These are phyloP conservation scores for Gomphus bonarii DNA, from an alignment of 1,284 basidiomycete species.

Conservation along the genomic window DNA sequence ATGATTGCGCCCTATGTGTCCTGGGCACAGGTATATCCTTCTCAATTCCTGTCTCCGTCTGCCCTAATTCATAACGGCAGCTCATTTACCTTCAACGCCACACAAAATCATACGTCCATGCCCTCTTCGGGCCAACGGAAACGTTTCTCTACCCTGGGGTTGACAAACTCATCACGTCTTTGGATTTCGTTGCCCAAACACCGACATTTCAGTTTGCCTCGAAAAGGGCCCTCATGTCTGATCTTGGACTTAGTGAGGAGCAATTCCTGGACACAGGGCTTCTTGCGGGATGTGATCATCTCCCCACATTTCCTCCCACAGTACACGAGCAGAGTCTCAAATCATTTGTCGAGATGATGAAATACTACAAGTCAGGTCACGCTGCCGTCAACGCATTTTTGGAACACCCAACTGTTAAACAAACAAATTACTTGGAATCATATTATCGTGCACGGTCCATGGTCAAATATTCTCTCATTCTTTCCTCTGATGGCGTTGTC, in stretches of 20 bases:
- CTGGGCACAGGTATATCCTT: constrained; percentile 73
- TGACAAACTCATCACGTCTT: constrained; percentile 83
- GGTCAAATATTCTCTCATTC: constrained; percentile 87
- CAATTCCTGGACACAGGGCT: constrained; percentile 94
- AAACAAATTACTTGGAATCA: constrained; percentile 71
- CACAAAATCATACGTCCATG: constrained; percentile 88
- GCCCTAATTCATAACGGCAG: constrained; percentile 29
- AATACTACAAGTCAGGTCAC: constrained; percentile 81
- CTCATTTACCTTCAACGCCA: constrained; percentile 92
- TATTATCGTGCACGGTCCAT: constrained; percentile 88
- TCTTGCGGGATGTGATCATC: constrained; percentile 84
- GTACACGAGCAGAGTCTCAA: constrained; percentile 70
- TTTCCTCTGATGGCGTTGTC: constrained; percentile 86
- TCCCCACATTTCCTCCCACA: constrained; percentile 78
- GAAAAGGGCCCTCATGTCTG: constrained; percentile 68
- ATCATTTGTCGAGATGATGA: constrained; percentile 80
- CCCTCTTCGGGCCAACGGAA: constrained; percentile 88
- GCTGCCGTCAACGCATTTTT: constrained; percentile 69
- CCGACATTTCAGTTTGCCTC: constrained; percentile 81
- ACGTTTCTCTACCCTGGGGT: constrained; percentile 79
- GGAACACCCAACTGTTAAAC: constrained; percentile 71
- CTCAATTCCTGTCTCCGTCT: constrained; percentile 11
- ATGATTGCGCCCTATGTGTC: constrained; percentile 92
- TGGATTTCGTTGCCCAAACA: constrained; percentile 59
- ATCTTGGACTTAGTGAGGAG: constrained; percentile 74